Evolutionary conservation across 352 stramenopile species (phyloP).

Genomic region (Thalassiosira hispida): DNA sequence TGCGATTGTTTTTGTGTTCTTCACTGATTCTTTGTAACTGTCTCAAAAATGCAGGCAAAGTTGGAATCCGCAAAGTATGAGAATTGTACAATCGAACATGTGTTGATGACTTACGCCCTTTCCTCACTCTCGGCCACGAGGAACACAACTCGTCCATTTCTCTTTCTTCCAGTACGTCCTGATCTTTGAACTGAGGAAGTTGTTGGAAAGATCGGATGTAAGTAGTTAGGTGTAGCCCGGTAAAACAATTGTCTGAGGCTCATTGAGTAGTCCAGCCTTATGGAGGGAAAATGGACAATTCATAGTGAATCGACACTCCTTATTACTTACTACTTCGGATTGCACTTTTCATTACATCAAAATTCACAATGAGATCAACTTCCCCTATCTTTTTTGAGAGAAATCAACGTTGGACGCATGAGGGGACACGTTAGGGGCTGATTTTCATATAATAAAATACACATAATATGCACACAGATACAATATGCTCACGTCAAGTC

Average conservation of each 20-base stretch:
- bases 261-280: no score
- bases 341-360: conserved; percentile 94
- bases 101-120: conserved; percentile 25
- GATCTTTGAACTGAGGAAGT: conserved; percentile 87
- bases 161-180: conserved; percentile 95
- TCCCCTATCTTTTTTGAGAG: conserved; percentile 87
- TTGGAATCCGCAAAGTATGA: no score
- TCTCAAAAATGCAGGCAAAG: not conserved
- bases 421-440: no score
- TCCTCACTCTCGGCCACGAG: conserved; percentile 78
- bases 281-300: no score
- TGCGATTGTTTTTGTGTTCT: conserved; percentile 57
- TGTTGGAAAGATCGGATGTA: not conserved
- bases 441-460: not conserved
- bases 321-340: conserved; percentile 92
- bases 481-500: conserved; percentile 88
- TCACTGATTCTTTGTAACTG: conserved; percentile 28
- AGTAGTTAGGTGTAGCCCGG: no score
- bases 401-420: no score
- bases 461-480: no score
- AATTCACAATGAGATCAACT: conserved; percentile 97
- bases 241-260: no score
- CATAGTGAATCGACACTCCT: not conserved
- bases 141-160: conserved; percentile 88
- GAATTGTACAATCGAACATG: not conserved